Conservation (phyloP, 768 basidiomycete genomes). For the Boletus sp. region DNA sequence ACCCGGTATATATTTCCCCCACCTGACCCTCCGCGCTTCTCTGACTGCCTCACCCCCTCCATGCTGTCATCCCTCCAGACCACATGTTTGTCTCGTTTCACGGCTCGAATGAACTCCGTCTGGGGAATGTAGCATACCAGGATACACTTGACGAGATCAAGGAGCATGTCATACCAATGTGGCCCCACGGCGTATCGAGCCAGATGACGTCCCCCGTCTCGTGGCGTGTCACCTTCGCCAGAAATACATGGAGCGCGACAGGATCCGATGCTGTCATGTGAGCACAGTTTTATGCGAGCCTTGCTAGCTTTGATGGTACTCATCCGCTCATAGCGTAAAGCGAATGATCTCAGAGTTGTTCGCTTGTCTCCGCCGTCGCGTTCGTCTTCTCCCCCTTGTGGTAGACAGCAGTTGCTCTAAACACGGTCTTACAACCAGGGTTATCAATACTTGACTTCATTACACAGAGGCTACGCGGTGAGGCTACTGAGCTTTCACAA, state of each 20-base stretch:
- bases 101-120: conserved; percentile 58
- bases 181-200: conserved; percentile 60
- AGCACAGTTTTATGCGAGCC: conserved; percentile 14
- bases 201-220: conserved; percentile 36
- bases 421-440: conserved; percentile 44
- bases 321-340: conserved; percentile 48
- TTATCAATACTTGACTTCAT: conserved; percentile 63
- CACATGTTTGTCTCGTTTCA: conserved; percentile 72
- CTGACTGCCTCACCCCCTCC: conserved; percentile 23
- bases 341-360: conserved; percentile 60
- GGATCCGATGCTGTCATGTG: conserved; percentile 55
- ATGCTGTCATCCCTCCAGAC: conserved; percentile 39
- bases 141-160: conserved; percentile 58
- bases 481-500: conserved; percentile 11
- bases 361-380: conserved; percentile 54
- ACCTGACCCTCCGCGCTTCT: conserved; percentile 9
- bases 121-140: conserved; percentile 46
- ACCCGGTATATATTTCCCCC: conserved; percentile 23
- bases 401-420: conserved; percentile 8
- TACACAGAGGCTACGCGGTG: conserved; percentile 55
- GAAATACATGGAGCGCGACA: conserved; percentile 63
- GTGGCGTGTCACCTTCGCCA: conserved; percentile 65
- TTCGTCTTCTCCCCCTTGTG: conserved; percentile 30
- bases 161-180: conserved; percentile 54
- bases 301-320: conserved; percentile 1